Evolutionary conservation across 495 filamentous ascomycete species (phyloP).

Genomic region (Lepraria neglecta): DNA sequence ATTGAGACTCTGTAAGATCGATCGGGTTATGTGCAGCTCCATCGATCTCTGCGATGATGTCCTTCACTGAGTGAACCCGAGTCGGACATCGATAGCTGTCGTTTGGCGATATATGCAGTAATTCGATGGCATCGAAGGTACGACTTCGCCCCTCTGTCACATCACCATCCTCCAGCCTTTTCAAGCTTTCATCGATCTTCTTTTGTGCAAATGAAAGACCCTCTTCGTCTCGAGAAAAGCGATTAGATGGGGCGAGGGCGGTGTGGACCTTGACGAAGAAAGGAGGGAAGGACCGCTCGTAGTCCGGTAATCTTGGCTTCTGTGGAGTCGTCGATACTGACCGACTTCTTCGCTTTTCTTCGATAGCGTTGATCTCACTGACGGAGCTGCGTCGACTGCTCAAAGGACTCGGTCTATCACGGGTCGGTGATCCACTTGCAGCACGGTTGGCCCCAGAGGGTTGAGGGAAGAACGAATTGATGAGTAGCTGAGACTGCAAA

Average conservation of each 20-base stretch:
- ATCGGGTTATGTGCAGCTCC: conserved; percentile 42
- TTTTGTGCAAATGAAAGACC: conserved; percentile 41
- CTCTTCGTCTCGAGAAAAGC: conserved; percentile 51
- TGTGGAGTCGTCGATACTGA: conserved; percentile 25
- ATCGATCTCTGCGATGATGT: conserved; percentile 58
- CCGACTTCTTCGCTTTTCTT: conserved; percentile 17
- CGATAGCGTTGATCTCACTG: conserved; percentile 10
- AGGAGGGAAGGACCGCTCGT: conserved; percentile 65
- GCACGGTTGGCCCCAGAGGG: conserved; percentile 31
- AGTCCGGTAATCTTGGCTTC: conserved; percentile 48
- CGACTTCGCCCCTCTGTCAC: background rate
- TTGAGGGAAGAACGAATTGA: conserved; percentile 59
- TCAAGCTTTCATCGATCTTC: conserved; percentile 44
- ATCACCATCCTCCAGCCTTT: conserved; percentile 15
- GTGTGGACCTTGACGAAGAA: conserved; percentile 70
- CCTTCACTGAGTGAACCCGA: conserved; percentile 53
- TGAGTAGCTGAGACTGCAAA: conserved; percentile 48
- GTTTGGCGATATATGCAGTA: conserved; percentile 53
- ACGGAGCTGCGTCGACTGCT: conserved; percentile 30
- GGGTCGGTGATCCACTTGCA: conserved; percentile 26
- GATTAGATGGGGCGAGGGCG: conserved; percentile 48
- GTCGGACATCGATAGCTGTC: conserved; percentile 36
- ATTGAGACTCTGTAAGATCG: conserved; percentile 34
- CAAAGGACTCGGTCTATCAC: conserved; percentile 22
- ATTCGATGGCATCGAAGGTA: conserved; percentile 48